Evolutionary conservation across 352 stramenopile genomes (phyloP), one percentile per base, ranked within the genome.

Genomic region (Pythium dissotocum): DNA sequence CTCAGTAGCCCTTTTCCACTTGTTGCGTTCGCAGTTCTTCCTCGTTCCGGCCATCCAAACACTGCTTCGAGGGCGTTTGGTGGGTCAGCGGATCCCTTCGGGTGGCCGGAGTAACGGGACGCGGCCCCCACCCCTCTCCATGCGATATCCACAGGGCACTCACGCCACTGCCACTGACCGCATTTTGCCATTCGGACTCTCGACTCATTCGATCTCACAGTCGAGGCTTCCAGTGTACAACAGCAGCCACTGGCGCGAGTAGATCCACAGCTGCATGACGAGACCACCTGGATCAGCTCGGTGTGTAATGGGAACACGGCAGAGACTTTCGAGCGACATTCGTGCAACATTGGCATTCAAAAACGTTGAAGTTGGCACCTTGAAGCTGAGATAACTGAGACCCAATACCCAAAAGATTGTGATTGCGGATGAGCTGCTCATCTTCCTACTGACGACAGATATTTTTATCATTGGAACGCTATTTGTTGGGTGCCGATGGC

Each of bases 251-350:
- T 28, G 7, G 8, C 16, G 16, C 2, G 21, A 21, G n/a, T n/a
- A 53, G 46, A 5, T 53, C 46, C 18, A 5, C 46, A 53, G 46
- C 46, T 53, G 46, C 46, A 53, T 30, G 46, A 21, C 2, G 46
- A 32, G 46, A 53, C 46, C 46, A 53, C 46, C 7, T 53, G 46
- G 46, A 53, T 4, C 1, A 30, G n/a, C 46, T 53, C 46, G 46
- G 46, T 53, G 46, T 30, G 46, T 53, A 53, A 53, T 32, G 46
- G 46, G 46, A 53, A 10, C 46, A 53, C 44, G 33, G 32, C n/a
- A 61, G 33, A 61, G 21, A 26, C n/a, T 30, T 58, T 65, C 44
- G 26, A 5, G 40, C 58, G 32, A 63, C 58, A 38, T 63, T 63
- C 58, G 40, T 42, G 58, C 58, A 40, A 63, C 58, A 36, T 63